These are phyloP conservation scores for Lophiostoma macrostomum DNA, from an alignment of 495 filamentous ascomycete species.

Conservation along the genomic window DNA sequence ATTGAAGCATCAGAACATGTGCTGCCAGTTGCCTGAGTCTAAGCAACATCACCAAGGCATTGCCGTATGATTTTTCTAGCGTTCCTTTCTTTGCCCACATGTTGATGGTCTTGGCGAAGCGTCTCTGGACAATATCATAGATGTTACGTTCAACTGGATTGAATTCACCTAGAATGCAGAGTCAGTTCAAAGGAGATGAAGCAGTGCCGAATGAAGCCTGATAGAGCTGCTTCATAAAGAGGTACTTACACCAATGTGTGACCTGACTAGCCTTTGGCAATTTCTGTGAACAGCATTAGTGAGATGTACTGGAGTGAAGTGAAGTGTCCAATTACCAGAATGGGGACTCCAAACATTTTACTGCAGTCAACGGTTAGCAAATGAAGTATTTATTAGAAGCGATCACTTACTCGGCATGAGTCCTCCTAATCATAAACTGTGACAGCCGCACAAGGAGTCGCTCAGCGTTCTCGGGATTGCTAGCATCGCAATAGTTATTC, in stretches of 20 bases:
- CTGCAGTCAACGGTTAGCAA: background rate
- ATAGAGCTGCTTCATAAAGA: too few species aligned
- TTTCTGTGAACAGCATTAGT: too few species aligned
- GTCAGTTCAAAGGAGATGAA: too few species aligned
- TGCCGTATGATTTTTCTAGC: constrained; percentile 35
- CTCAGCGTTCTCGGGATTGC: constrained; percentile 39
- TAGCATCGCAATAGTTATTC: constrained; percentile 46
- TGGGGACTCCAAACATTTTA: constrained; percentile 51
- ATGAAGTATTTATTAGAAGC: background rate
- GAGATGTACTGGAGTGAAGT: too few species aligned
- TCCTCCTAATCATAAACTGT: constrained; percentile 53
- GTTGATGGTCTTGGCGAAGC: constrained; percentile 45
- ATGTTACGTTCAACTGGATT: constrained; percentile 49
- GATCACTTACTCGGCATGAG: constrained; percentile 42
- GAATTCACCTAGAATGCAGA: too few species aligned
- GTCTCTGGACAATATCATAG: constrained; percentile 46
- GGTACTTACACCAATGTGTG: constrained; percentile 40
- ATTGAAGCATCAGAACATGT: constrained; percentile 52
- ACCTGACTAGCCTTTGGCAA: constrained; percentile 47
- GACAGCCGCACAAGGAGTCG: constrained; percentile 36
- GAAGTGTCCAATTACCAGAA: too few species aligned
- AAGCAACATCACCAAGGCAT: constrained; percentile 45
- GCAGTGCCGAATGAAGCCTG: too few species aligned
- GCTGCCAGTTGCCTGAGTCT: constrained; percentile 52
- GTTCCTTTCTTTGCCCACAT: constrained; percentile 26